Evolutionary conservation across 805 yeast species (phyloP).

Genomic region (Zygoascus ofunaensis): DNA sequence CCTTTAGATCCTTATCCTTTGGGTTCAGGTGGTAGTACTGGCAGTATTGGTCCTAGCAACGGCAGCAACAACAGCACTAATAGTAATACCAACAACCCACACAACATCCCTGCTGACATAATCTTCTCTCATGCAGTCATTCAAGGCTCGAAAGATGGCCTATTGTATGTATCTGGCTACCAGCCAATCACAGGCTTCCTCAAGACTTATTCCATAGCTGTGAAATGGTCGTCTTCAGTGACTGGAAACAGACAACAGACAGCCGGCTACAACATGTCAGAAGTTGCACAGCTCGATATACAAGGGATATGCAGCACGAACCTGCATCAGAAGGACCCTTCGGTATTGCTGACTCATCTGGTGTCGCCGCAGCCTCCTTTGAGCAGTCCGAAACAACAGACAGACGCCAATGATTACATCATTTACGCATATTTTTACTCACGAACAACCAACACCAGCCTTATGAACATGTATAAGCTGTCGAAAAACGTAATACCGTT

Average conservation of each 20-base stretch:
- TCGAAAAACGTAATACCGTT: constrained; percentile 9
- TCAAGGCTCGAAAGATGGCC: constrained; percentile 19
- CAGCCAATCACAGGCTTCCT: constrained; percentile 13
- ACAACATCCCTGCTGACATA: constrained; percentile 3
- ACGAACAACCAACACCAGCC: neutral
- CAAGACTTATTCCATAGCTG: constrained; percentile 21
- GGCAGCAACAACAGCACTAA: neutral
- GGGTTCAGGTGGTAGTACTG: too few species aligned
- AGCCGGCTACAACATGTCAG: constrained; percentile 6
- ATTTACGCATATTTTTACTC: neutral
- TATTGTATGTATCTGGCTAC: constrained; percentile 24
- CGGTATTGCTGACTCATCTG: constrained; percentile 10
- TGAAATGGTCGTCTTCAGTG: constrained; percentile 22
- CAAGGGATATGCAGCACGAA: constrained; percentile 8
- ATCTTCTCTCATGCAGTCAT: constrained; percentile 22
- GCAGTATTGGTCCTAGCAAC: neutral
- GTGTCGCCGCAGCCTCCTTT: constrained; percentile 4
- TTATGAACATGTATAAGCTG: constrained; percentile 11
- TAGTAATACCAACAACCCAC: neutral
- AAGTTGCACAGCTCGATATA: constrained; percentile 10
- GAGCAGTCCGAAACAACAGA: neutral
- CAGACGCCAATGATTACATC: neutral
- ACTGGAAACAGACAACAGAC: constrained; percentile 6
- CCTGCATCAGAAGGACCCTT: constrained; percentile 2
- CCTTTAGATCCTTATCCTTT: constrained; percentile 44